Evolutionary conservation across 2,329 filamentous ascomycete species (phyloP).

Genomic region (Teratosphaeria viscida): DNA sequence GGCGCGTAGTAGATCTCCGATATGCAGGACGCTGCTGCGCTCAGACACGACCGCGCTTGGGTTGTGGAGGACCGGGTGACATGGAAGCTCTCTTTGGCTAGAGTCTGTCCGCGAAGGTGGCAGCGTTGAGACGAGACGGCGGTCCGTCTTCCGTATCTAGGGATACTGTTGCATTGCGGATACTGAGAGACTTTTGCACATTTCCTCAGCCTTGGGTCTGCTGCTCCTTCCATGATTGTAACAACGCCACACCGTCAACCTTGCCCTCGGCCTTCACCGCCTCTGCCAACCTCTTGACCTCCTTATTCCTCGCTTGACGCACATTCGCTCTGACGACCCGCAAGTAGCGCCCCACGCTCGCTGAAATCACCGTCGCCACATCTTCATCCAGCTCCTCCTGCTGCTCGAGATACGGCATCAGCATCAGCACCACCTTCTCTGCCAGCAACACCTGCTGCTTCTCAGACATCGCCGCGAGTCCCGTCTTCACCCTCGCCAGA

Average conservation of each 20-base stretch:
- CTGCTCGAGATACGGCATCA: constrained; percentile 35
- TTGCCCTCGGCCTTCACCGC: not conserved
- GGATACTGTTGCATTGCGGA: too few species aligned
- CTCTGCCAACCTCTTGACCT: not conserved
- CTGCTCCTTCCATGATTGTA: not conserved
- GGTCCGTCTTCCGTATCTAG: too few species aligned
- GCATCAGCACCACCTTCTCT: constrained; percentile 37
- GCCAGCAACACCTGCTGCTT: constrained; percentile 29
- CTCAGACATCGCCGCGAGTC: constrained; percentile 29
- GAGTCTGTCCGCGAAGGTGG: too few species aligned
- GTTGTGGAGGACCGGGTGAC: too few species aligned
- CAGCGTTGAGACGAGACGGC: too few species aligned
- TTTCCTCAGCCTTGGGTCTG: not conserved
- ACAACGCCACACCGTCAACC: not conserved
- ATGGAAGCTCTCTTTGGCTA: too few species aligned
- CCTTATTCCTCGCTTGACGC: not conserved
- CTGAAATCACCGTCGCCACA: constrained; percentile 41
- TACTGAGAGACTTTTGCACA: not conserved
- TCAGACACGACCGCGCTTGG: too few species aligned
- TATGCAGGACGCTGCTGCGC: too few species aligned
- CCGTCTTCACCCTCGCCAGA: constrained; percentile 51
- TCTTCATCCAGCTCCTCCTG: constrained; percentile 38
- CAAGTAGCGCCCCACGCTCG: constrained; percentile 26
- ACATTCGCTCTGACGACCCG: not conserved
- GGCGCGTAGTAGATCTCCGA: too few species aligned